Evolutionary conservation across 306 rosid genomes (phyloP), one percentile per base, ranked within the genome.

Genomic region (Hippophae rhamnoides): DNA sequence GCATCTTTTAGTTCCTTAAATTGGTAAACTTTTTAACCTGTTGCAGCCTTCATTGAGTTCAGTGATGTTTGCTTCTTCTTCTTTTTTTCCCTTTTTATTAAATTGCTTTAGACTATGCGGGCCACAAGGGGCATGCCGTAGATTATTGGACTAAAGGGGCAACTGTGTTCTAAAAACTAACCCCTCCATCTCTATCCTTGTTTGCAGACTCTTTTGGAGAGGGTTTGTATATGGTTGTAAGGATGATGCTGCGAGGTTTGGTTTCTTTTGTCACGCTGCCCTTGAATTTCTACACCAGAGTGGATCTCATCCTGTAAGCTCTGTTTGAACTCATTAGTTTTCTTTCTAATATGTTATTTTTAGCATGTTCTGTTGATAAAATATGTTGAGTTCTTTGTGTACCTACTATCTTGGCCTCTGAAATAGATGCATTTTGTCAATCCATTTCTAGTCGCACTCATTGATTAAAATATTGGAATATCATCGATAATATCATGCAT

Each of bases 231-330:
- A 93, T 79, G 99, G 99, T 58, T 80, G 97, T 70, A 82, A 51
- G 52, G 84, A 93, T 72, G 97, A 93, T 70, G 85, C 74, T 14
- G 85, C 82, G 76, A 84, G 97, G 76, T 93, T 93, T 82, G 97
- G 87, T 40, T 93, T 93, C 61, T 93, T 93, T 72, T 88, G 99
- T 74, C 94, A 86, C 51, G 86, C 97, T 1, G 90, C 99, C 67
- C 97, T 93, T 47, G 99, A 93, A 64, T 93, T 84, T 79, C 84
- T 93, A 50, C 90, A 58, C 68, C 95, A 86, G 70, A 66, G 69
- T 44, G 97, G 97, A 78, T 84, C 70, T 72, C 93, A 84, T 80
- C 99, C 95, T 31, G 99, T 93, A 81, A 85, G 98, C 66, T 68
- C 47, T 48, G 13, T 53, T 54, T 47, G 54, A 53, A 38, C 48